Base-by-base conservation (phyloP, 345 rosid genomes). In the Lepidium sativum region DNA sequence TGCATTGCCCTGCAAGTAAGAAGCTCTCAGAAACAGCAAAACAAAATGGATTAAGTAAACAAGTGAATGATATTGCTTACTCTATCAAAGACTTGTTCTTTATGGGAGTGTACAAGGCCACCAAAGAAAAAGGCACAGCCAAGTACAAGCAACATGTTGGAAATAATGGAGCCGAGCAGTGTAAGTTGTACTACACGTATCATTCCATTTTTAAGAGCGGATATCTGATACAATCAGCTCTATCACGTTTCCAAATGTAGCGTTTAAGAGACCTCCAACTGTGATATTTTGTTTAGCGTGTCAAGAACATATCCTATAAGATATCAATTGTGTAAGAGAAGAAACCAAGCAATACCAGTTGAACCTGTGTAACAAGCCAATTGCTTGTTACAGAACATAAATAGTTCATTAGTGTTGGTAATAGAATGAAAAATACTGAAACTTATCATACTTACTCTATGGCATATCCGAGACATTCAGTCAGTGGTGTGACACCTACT, bases 401-500 rank as follows among this genome's bases (percentile, higher is more conserved):
- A 53, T 2, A 1, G 13, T 9, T 13, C 57, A 31, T 38, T 13
- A 14, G 2, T 6, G 21, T 9, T n/a, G 27, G 31, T 12, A 15
- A 38, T 25, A 35, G 21, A 69, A 49, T 32, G 48, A 57, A 9
- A 45, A 48, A 20, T 20, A 20, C 21, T 20, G 21, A 1, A 20
- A 20, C 2, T 20, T 6, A 16, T 8, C 0, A 32, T 27, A 41
- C 91, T 83, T 80, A 92, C 98, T 92, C 98, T 2, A 97, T 92
- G 44, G 91, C 91, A 82, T 92, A 92, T 74, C 98, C 97, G 63
- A 92, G 80, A 73, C 96, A 97, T 79, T 92, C 98, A 2, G 98
- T 96, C 81, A 89, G 82, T 32, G n/a, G n/a, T n/a, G n/a, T n/a
- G n/a, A n/a, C n/a, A n/a, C n/a, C n/a, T n/a, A 92, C 41, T 61